These are phyloP conservation scores for Paecilomyces dactylethromorphus DNA, from an alignment of 2,329 filamentous ascomycete species.

Conservation along the genomic window DNA sequence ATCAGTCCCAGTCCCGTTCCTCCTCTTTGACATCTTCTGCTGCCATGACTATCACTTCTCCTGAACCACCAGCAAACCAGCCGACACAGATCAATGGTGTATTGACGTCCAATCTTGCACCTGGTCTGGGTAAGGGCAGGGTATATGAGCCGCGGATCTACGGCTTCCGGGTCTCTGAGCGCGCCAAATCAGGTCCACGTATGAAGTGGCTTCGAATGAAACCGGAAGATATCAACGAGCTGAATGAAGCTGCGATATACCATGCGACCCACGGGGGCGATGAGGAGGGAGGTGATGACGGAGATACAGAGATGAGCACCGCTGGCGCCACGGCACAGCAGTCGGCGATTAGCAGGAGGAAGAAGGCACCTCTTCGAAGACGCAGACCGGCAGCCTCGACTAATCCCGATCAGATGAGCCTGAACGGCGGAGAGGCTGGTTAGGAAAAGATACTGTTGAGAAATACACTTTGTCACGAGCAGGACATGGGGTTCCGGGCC, in stretches of 20 bases:
- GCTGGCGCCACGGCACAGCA: slow-evolving; percentile 23
- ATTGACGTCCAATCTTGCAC: slow-evolving; percentile 77
- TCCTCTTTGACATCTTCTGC: slow-evolving; percentile 22
- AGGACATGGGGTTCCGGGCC: background rate
- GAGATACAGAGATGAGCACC: slow-evolving; percentile 33
- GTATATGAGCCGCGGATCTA: slow-evolving; percentile 97
- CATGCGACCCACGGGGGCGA: slow-evolving; percentile 25
- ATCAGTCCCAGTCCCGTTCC: slow-evolving; percentile 31
- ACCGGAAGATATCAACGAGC: slow-evolving; percentile 69
- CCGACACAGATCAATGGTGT: slow-evolving; percentile 71
- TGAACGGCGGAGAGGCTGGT: slow-evolving; percentile 23
- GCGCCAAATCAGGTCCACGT: slow-evolving; percentile 79
- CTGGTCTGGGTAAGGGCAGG: slow-evolving; percentile 71
- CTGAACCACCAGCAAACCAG: slow-evolving; percentile 38
- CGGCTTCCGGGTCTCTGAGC: slow-evolving; percentile 88
- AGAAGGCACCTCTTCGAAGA: slow-evolving; percentile 38
- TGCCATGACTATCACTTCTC: slow-evolving; percentile 17
- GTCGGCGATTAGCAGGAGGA: slow-evolving; percentile 33
- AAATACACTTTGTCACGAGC: background rate
- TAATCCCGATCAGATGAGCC: slow-evolving; percentile 26
- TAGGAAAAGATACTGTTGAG: slow-evolving; percentile 2
- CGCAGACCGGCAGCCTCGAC: slow-evolving; percentile 18
- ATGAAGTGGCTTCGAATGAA: slow-evolving; percentile 95
- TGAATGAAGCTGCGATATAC: slow-evolving; percentile 61
- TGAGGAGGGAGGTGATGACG: slow-evolving; percentile 27